Evolutionary conservation across 345 rosid genomes (phyloP).

Genomic region (Psidium friedrichsthalianum): DNA sequence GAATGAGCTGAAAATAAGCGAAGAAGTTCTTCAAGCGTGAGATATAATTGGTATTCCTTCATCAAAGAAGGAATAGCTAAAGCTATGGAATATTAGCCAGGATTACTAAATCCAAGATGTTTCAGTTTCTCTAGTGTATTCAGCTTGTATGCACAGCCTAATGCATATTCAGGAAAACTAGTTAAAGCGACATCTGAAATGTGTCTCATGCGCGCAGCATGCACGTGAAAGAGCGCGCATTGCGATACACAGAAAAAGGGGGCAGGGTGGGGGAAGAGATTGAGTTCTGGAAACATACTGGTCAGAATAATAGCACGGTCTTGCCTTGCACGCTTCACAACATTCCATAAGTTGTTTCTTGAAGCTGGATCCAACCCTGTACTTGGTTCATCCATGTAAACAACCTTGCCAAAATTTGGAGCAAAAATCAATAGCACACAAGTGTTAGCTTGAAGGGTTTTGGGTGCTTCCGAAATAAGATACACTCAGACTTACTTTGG

Average conservation of each 20-base stretch:
- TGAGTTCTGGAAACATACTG: constrained; percentile 19
- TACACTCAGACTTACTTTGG: constrained; percentile 38
- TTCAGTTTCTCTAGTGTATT: too few relatives aligned
- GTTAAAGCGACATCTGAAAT: too few relatives aligned
- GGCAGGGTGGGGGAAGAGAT: background rate
- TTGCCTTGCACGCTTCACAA: constrained; percentile 70
- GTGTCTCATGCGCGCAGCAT: too few relatives aligned
- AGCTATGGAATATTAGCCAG: background rate
- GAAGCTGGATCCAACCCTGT: constrained; percentile 98
- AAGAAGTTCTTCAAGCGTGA: background rate
- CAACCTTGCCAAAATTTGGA: constrained; percentile 37
- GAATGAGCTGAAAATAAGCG: constrained; percentile 49
- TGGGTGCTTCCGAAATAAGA: background rate
- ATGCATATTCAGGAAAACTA: too few relatives aligned
- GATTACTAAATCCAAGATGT: background rate
- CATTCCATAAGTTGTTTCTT: constrained; percentile 79
- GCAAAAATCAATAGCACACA: background rate
- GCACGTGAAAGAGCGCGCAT: too few relatives aligned
- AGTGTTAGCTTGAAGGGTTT: background rate
- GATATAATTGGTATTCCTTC: background rate
- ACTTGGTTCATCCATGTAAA: constrained; percentile 98
- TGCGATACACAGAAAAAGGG: background rate
- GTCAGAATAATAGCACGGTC: constrained; percentile 84
- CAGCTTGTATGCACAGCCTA: too few relatives aligned
- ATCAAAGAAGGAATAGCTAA: background rate